A percentile compares a stretch with the other conserved stretches of the same genome.
Evolutionary conservation across 495 filamentous ascomycete genomes (phyloP).

Genomic region (Pseudevernia furfuracea): DNA sequence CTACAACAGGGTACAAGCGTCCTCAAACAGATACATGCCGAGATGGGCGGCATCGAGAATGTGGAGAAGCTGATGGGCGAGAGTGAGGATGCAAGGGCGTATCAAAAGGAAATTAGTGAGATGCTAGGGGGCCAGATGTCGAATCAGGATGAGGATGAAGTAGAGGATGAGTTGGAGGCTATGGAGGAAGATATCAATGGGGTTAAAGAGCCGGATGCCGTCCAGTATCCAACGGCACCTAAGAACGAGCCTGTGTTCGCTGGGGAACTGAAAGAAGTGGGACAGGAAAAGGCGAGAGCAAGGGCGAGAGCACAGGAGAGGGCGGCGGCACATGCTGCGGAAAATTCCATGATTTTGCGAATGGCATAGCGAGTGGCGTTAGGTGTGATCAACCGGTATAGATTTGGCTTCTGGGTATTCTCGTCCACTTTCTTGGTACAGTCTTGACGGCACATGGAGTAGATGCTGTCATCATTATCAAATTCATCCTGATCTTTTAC

Average conservation of each 20-base stretch:
- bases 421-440: not conserved
- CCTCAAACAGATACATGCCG: conserved; percentile 79
- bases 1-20: conserved; percentile 87
- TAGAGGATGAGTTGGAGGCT: conserved; percentile 85
- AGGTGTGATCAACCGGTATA: not conserved
- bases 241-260: conserved; percentile 31
- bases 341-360: conserved; percentile 1
- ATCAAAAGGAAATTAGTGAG: conserved; percentile 86
- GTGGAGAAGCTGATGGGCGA: conserved; percentile 93
- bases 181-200: conserved; percentile 60
- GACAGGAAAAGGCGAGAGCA: conserved; percentile 32
- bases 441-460: too few species aligned
- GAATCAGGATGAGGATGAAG: conserved; percentile 93
- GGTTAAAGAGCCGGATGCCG: conserved; percentile 31
- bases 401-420: not conserved
- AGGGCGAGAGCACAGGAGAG: conserved; percentile 37
- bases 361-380: conserved; percentile 23
- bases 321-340: conserved; percentile 26
- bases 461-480: not conserved
- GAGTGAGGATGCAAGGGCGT: conserved; percentile 76
- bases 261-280: conserved; percentile 30
- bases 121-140: conserved; percentile 80
- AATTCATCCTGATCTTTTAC: not conserved
- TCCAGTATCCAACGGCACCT: conserved; percentile 54
- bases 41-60: conserved; percentile 91